Conservation (phyloP, 2,329 filamentous ascomycete species). For the Ilyonectria mors-panacis region DNA sequence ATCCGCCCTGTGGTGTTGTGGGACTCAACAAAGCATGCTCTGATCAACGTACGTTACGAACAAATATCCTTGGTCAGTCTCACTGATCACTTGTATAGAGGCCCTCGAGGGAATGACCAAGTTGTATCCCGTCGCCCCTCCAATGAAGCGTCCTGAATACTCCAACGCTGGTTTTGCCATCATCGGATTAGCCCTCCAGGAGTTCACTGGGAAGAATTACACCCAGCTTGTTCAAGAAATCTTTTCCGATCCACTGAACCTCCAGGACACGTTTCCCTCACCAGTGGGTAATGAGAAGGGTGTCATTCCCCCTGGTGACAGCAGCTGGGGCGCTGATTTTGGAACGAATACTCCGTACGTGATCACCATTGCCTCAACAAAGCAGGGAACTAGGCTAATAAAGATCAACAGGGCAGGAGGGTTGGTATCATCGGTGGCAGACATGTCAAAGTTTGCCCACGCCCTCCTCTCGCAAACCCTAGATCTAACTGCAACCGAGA, state of each 20-base stretch:
- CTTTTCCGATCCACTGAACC: constrained; percentile 32
- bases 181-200: constrained; percentile 53
- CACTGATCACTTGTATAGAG: constrained; percentile 38
- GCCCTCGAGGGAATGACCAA: constrained; percentile 50
- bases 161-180: constrained; percentile 59
- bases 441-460: constrained; percentile 50
- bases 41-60: constrained; percentile 47
- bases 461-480: constrained; percentile 48
- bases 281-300: constrained; percentile 51
- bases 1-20: constrained; percentile 55
- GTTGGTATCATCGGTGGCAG: constrained; percentile 52
- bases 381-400: constrained; percentile 6
- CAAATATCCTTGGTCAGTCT: not conserved
- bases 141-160: constrained; percentile 55
- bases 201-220: constrained; percentile 49
- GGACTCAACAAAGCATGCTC: constrained; percentile 54
- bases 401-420: constrained; percentile 49
- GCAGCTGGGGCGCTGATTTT: constrained; percentile 54
- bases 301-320: constrained; percentile 52
- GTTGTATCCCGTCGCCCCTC: constrained; percentile 49
- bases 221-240: constrained; percentile 43
- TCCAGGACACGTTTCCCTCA: constrained; percentile 43
- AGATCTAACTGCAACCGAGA: constrained; percentile 43
- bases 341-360: constrained; percentile 52
- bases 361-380: too few relatives aligned